Evolutionary conservation across 345 rosid species (phyloP).

Genomic region (Trapa incisa): DNA sequence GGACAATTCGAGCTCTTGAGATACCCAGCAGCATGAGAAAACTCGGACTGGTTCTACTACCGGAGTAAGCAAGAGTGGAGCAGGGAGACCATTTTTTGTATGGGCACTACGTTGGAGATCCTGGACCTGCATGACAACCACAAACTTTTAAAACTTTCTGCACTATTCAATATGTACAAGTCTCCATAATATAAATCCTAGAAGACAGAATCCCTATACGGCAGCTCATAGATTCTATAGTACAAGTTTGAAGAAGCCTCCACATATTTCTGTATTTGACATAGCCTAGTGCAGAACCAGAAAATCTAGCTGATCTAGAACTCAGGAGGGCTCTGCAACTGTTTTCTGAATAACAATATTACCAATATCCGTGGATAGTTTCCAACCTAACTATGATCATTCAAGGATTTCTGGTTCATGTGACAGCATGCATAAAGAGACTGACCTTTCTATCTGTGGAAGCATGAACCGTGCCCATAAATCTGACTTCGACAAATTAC

Average conservation of each 20-base stretch:
- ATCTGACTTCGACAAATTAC: neutral
- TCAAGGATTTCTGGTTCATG: neutral
- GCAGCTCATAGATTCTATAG: neutral
- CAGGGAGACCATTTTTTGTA: too few relatives aligned
- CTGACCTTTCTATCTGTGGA: neutral
- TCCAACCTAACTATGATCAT: neutral
- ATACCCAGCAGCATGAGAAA: neutral
- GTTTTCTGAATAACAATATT: neutral
- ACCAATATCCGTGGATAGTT: neutral
- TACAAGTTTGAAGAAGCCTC: neutral
- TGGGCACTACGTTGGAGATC: neutral
- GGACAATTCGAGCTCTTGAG: neutral
- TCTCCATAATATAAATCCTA: neutral
- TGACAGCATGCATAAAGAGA: neutral
- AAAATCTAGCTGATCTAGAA: neutral
- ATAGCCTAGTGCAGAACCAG: neutral
- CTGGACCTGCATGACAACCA: neutral
- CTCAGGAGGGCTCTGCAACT: neutral
- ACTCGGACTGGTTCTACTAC: neutral
- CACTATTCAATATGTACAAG: neutral
- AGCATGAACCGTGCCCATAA: neutral
- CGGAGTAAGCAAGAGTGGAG: neutral
- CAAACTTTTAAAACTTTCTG: neutral
- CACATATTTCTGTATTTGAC: neutral
- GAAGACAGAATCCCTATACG: neutral